Evolutionary conservation across 495 filamentous ascomycete species (phyloP).

Genomic region (Immersiella caudata): DNA sequence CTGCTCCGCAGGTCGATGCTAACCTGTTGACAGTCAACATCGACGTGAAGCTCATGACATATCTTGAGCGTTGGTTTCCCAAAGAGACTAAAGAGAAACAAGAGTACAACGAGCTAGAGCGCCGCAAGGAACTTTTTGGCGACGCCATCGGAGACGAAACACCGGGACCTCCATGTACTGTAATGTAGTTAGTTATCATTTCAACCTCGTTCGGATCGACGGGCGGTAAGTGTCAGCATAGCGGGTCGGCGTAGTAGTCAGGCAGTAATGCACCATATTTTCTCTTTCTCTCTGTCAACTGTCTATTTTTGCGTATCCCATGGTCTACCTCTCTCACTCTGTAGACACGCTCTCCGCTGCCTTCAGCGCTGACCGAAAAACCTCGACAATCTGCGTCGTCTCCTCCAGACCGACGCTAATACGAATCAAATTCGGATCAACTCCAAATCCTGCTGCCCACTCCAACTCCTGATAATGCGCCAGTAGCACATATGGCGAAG

Average conservation of each 20-base stretch:
- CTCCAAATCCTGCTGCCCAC: slow-evolving; percentile 80
- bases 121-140: slow-evolving; percentile 57
- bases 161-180: slow-evolving; percentile 48
- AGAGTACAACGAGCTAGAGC: slow-evolving; percentile 56
- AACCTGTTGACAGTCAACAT: slow-evolving; percentile 53
- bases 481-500: slow-evolving; percentile 83
- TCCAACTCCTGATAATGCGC: slow-evolving; percentile 92
- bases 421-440: slow-evolving; percentile 75
- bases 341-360: slow-evolving; percentile 35
- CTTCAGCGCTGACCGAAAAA: slow-evolving; percentile 54
- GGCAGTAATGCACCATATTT: slow-evolving; percentile 14
- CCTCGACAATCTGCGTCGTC: slow-evolving; percentile 57
- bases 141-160: slow-evolving; percentile 44
- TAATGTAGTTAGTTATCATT: slow-evolving; percentile 30
- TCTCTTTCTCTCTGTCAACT: not conserved
- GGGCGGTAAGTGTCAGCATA: not conserved
- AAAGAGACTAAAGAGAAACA: slow-evolving; percentile 69
- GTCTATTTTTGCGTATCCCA: not conserved
- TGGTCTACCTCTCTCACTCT: not conserved
- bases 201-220: not conserved
- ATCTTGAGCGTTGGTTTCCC: slow-evolving; percentile 60
- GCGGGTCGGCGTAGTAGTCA: not conserved
- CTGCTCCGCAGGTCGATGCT: not conserved
- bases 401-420: slow-evolving; percentile 93
- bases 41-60: slow-evolving; percentile 54